phyloP scores from a whole-genome alignment of 495 filamentous ascomycete species.

The Aspergillus mulundensis region DNA sequence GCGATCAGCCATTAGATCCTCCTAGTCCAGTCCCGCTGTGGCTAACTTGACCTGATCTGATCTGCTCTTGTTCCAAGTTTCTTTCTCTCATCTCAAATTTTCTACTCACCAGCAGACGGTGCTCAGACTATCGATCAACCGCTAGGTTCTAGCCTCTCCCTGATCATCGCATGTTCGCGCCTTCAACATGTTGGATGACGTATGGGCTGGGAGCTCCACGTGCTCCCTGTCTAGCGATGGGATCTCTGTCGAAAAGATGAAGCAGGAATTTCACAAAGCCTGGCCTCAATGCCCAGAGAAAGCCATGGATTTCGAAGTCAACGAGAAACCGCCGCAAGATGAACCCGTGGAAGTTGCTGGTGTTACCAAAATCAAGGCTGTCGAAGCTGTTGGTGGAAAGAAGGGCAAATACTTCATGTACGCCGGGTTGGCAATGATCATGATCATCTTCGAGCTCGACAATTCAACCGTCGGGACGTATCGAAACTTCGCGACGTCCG shows the following conservation, averaged over 20 bases:
- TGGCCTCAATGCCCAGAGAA: slow-evolving; percentile 13
- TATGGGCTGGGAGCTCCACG: slow-evolving; percentile 5
- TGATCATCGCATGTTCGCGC: background rate
- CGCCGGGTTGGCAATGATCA: slow-evolving; percentile 41
- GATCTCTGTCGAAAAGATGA: slow-evolving; percentile 10
- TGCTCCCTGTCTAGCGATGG: background rate
- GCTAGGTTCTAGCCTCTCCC: background rate
- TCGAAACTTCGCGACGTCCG: slow-evolving; percentile 43
- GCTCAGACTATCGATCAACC: background rate
- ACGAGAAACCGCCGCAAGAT: background rate
- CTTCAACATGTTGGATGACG: slow-evolving; percentile 10
- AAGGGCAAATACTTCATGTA: slow-evolving; percentile 41
- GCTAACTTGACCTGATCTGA: background rate
- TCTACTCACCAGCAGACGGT: background rate
- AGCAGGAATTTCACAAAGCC: background rate
- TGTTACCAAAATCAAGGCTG: slow-evolving; percentile 34
- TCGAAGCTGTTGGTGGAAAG: slow-evolving; percentile 39
- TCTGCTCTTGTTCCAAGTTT: background rate
- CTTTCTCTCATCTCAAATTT: background rate
- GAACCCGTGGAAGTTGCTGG: slow-evolving; percentile 17
- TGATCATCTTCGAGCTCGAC: slow-evolving; percentile 47
- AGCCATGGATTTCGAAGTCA: slow-evolving; percentile 8
- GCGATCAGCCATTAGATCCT: background rate
- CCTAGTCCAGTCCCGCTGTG: background rate
- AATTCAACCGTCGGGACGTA: slow-evolving; percentile 47